Evolutionary conservation across 306 rosid genomes (phyloP), one percentile per base, ranked within the genome.

Genomic region (Cicer chorassanicum): DNA sequence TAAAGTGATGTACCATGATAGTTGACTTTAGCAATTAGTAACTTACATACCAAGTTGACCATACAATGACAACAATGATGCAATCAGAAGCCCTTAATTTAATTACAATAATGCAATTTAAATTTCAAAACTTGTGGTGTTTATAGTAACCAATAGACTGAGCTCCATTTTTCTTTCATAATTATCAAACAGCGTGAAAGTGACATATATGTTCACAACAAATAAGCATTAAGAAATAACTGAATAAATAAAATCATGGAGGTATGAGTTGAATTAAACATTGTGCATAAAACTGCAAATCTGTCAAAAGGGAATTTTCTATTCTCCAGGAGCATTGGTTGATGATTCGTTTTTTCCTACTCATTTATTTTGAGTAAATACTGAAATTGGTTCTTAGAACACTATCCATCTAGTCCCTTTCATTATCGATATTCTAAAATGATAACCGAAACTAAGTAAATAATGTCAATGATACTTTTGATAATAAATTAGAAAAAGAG

Each of bases 21-120:
- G 83, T 82, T 82, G 89, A 82, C 87, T 70, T 82, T 83, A 46
- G 70, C 68, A 76, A 55, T 11, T 57, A 51, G 76, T 38, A 74
- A 64, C 79, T 69, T 14, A 64, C 46, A 65, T n/a, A 74, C 74
- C 77, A 38, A 82, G 84, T 81, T 84, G 85, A 75, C 88, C 63
- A 45, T 34, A 70, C 51, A 70, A 76, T 61, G 71, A 75, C 79
- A 70, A 67, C 29, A 65, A 75, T 77, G 67, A 70, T 80, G 68
- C 40, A 70, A 55, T 34, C 44, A 57, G 53, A 82, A 60, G 48
- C 62, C 41, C 75, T 43, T 78, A 19, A 67, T 44, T 74, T 51
- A 71, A 63, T 36, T 13, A 29, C 24, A 78, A 61, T 60, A 8
- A 53, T 19, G 59, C 24, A 63, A 36, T 62, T 72, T 12, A 67